Base-by-base conservation (phyloP, 768 basidiomycete genomes). In the Tulasnella sp. region DNA sequence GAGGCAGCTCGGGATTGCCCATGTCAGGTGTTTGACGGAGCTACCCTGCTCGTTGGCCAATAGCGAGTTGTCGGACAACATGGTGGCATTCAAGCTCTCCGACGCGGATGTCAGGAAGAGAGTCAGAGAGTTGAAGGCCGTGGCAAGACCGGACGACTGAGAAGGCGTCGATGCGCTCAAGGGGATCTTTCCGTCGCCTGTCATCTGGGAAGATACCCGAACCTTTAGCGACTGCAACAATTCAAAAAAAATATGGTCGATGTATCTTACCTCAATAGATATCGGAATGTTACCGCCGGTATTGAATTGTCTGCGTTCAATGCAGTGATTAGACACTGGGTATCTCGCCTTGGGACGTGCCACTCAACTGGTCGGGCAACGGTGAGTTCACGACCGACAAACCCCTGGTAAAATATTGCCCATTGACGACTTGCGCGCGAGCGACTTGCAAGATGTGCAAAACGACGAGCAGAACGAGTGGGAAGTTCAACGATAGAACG, bases 61-160 rank as follows among this genome's bases (percentile, higher is more conserved):
- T n/a, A 68, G 67, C 29, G 37, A 47, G 32, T 34, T 32, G 29
- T 47, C 26, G 9, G 29, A 34, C 8, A 37, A 68, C 5, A 68
- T 47, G 6, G 67, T 68, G 16, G 39, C 67, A 32, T 68, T 68
- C 12, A 68, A 8, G 67, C 32, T 32, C 7, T 19, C 19, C 32
- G 32, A 40, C 35, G 39, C 37, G 7, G 67, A 68, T 17, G 26
- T 22, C 7, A 68, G 35, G 39, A 39, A 68, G 12, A 68, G 14
- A 37, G 32, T 68, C n/a, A 68, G 67, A 22, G 36, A 68, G 32
- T 36, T 68, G 67, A 68, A 68, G 32, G 67, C 67, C 39, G 67
- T 68, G 22, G 67, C 35, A n/a, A 68, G 63, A 32, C 19, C 37
- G 14, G 63, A 64, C 47, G 47, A 52, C 47, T 52, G 47, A 7